Evolutionary conservation across 2,329 filamentous ascomycete genomes (phyloP), one percentile per base, ranked within the genome.

Genomic region (Penicillium sp.): DNA sequence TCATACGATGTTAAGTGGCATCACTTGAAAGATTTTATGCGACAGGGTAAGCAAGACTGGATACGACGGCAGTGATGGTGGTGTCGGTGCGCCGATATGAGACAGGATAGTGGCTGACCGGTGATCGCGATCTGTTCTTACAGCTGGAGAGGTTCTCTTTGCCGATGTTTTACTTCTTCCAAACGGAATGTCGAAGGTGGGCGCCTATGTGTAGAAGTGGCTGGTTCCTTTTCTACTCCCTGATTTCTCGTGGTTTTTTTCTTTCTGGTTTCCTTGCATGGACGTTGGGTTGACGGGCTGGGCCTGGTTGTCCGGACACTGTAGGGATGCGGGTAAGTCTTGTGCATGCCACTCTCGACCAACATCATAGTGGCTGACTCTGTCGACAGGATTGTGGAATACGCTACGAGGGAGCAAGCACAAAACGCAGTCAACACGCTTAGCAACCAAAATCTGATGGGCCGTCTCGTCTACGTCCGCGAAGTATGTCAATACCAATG

Each of bases 181-280:
- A 76, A 99, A 99, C 87, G 95, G 95, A 93, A 99, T 99, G 95
- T 98, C 94, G 91, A 99, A 99, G 94, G 94, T 98, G 93, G 92
- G 91, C 92, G 88, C 89, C 86, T 90, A 90, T 84, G 88, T 83
- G 85, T 93, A 90, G 90, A 88, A 88, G 86, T 88, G 90, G 89
- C 87, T 91, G 91, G 90, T 86, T 87, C 87, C 81, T 88, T 83
- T 83, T 68, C 67, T 72, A 67, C 59, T 72, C 83, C 82, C 77
- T 81, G 82, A 82, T 83, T 83, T 87, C 85, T 85, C 78, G 82
- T 88, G 83, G 83, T 70, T 71, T 64, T 65, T 82, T 82, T 87
- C 85, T 84, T 78, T 74, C 76, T 79, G 75, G 76, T 76, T 77
- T 71, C 70, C 77, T 90, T 75, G 91, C 87, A 88, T 90, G 92